Conservation (phyloP, 352 stramenopile species). For the Pythium monospermum region DNA sequence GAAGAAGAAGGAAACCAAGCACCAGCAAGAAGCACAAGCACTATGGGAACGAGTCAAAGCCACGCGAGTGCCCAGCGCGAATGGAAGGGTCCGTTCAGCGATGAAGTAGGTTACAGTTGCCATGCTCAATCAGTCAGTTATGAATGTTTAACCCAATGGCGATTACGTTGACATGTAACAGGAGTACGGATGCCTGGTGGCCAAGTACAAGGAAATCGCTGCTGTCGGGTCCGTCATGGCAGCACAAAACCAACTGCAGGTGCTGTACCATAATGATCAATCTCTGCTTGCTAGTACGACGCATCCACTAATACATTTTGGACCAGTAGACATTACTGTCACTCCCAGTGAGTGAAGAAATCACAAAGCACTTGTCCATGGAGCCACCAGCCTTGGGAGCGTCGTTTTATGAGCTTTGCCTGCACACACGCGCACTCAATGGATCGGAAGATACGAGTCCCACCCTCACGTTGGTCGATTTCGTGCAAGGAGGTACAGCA, state of each 20-base stretch:
- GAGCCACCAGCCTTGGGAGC: slow-evolving; percentile 27
- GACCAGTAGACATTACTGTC: slow-evolving; percentile 39
- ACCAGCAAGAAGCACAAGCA: background rate
- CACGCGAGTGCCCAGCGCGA: slow-evolving; percentile 15
- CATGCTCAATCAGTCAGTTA: background rate
- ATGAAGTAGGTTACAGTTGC: slow-evolving; percentile 32
- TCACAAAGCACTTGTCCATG: slow-evolving; percentile 25
- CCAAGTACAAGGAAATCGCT: slow-evolving; percentile 37
- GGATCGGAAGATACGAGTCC: slow-evolving; percentile 3
- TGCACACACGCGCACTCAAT: slow-evolving; percentile 27
- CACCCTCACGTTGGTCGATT: slow-evolving; percentile 35
- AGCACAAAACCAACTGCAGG: slow-evolving; percentile 38
- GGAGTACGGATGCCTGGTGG: slow-evolving; percentile 62
- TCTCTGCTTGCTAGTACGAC: background rate
- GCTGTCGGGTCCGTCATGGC: slow-evolving; percentile 17
- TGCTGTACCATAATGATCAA: slow-evolving; percentile 8
- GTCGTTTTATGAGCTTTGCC: slow-evolving; percentile 52
- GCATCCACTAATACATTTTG: too few species aligned
- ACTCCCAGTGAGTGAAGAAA: slow-evolving; percentile 24
- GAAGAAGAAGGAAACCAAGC: background rate
- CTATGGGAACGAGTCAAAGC: slow-evolving; percentile 21
- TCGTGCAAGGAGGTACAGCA: slow-evolving; percentile 65
- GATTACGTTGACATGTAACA: too few species aligned
- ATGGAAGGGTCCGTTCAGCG: slow-evolving; percentile 82
- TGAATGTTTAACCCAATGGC: background rate